Percentiles rank a stretch among this genome's conserved stretches.
Conservation (phyloP, 495 filamentous ascomycete genomes). For the Penicillium coffeae region DNA sequence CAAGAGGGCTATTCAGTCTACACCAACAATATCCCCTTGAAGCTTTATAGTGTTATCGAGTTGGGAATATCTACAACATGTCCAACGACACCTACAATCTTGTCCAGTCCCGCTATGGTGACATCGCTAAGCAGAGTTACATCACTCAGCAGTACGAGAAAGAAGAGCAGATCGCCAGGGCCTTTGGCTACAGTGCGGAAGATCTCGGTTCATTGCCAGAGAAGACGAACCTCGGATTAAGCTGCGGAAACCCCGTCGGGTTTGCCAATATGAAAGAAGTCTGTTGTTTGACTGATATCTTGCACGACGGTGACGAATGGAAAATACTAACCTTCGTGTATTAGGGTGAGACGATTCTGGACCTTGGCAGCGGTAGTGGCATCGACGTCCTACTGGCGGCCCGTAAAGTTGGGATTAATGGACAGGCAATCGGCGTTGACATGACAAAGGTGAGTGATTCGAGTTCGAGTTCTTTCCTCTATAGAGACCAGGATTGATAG, state of each 20-base stretch:
- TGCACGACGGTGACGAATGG: conserved; percentile 2
- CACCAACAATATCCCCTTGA: conserved; percentile 6
- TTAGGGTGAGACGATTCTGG: conserved; percentile 61
- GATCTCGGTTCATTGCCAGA: conserved; percentile 54
- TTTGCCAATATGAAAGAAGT: conserved; percentile 47
- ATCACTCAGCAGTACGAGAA: conserved; percentile 9
- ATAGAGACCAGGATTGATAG: conserved; percentile 5
- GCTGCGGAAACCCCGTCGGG: conserved; percentile 63
- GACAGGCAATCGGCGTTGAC: conserved; percentile 60
- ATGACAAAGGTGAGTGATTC: conserved; percentile 53
- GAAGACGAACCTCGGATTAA: conserved; percentile 59
- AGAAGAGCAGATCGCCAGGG: conserved; percentile 46
- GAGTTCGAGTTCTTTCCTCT: conserved; percentile 5
- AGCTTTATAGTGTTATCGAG: conserved; percentile 2
- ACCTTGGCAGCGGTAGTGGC: conserved; percentile 60
- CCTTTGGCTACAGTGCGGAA: conserved; percentile 57
- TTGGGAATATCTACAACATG: conserved; percentile 3
- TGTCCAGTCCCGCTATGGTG: conserved; percentile 15
- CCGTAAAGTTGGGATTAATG: conserved; percentile 49
- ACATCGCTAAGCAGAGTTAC: conserved; percentile 4
- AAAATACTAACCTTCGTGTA: conserved; percentile 3
- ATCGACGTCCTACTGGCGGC: conserved; percentile 63
- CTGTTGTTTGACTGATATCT: conserved; percentile 23
- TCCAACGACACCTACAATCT: conserved; percentile 8
- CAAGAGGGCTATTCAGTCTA: conserved; percentile 4